Evolutionary conservation across 495 filamentous ascomycete genomes (phyloP), one percentile per base, ranked within the genome.

Genomic region (Venustampulla echinocandica): DNA sequence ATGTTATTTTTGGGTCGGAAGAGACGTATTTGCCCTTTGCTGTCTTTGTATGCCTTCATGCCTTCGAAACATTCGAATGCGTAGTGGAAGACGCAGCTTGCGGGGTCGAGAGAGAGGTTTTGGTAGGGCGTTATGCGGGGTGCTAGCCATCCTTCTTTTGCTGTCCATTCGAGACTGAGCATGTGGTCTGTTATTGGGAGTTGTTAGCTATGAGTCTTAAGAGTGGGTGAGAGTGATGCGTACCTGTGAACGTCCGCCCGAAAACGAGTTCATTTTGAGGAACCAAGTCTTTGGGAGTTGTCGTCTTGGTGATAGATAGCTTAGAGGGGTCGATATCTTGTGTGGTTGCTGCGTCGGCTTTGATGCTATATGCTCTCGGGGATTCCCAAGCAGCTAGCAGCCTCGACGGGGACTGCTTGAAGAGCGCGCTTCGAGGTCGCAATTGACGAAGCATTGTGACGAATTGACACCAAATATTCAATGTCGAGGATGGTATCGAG

Each of bases 1-100:
- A 96, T 96, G 70, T 98, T 98, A 72, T 81, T 88, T 65, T 92
- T 81, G 0, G 92, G 92, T n/a, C 92, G 80, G 76, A 98, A 98
- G 17, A 98, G 67, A 14, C 88, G 81, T 48, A 90, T 77, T 35
- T 80, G 58, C 40, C 86, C 87, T 11, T 74, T 64, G 39, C 64
- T 71, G 66, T 92, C 85, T 60, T 84, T 87, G 73, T 97, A 97
- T 25, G 93, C 93, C 69, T 98, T 98, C 89, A 97, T 93, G 50
- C 92, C 92, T 66, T 98, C 92, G 68, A 98, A 98, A 63, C 82
- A 87, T 63, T 89, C 85, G 60, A 97, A 97, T 30, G 85, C 92
- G 65, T 98, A 98, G 75, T 98, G 92, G 69, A 98, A 90, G 35
- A 96, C 92, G 70, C 90, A 97, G 34, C 88, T 90, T 4, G 92